Evolutionary conservation across 2,329 filamentous ascomycete species (phyloP).

Genomic region (Penicillium thymicola): DNA sequence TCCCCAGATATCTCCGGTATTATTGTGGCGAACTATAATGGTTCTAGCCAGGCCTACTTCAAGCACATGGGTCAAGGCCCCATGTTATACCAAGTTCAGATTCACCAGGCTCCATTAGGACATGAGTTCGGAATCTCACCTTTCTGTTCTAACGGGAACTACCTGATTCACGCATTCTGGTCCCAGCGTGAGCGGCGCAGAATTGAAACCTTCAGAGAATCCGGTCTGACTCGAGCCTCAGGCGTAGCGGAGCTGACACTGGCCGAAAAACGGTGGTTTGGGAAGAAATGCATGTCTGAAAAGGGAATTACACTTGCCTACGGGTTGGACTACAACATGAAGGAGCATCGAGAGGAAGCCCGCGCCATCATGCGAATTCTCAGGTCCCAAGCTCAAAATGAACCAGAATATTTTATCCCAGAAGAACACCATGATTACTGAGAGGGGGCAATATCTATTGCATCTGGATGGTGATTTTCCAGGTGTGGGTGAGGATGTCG

Average conservation of each 20-base stretch:
- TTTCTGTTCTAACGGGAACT: neutral
- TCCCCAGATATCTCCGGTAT: neutral
- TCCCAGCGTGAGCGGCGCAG: neutral
- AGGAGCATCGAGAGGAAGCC: neutral
- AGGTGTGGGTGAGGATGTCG: neutral
- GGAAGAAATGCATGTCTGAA: neutral
- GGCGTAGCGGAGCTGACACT: neutral
- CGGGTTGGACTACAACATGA: neutral
- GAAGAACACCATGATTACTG: neutral
- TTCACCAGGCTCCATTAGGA: neutral
- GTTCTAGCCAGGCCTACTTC: neutral
- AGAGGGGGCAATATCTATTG: neutral
- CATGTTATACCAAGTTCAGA: neutral
- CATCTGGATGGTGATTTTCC: neutral
- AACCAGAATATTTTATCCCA: neutral
- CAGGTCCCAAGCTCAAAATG: neutral
- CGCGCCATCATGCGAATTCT: neutral
- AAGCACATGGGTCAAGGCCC: neutral
- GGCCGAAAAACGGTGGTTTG: neutral
- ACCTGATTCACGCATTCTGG: neutral
- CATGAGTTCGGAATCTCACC: neutral
- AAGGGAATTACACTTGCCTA: neutral
- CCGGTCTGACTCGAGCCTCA: neutral
- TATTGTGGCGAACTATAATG: neutral
- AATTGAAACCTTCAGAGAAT: neutral